Evolutionary conservation across 805 yeast genomes (phyloP).

Genomic region (Yarrowia porcina): DNA sequence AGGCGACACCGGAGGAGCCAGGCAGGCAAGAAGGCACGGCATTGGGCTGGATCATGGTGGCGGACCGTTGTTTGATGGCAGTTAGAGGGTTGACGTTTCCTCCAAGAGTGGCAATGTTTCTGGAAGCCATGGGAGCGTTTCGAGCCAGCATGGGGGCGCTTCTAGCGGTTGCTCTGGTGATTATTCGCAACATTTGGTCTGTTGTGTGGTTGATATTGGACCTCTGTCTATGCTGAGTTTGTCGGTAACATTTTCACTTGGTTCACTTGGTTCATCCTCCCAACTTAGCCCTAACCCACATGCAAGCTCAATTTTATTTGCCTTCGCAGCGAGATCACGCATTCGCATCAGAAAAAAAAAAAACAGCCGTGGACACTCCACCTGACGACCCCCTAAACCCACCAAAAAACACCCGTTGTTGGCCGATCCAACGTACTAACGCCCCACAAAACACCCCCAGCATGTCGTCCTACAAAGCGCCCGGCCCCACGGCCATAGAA

Average conservation of each 20-base stretch:
- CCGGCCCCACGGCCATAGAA: constrained; percentile 30
- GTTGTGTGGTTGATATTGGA: too few relatives aligned
- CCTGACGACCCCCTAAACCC: too few relatives aligned
- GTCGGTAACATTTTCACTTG: background rate
- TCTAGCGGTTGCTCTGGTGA: background rate
- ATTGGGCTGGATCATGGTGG: constrained; percentile 25
- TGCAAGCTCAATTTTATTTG: constrained; percentile 13
- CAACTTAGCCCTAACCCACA: background rate
- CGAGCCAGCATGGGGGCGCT: background rate
- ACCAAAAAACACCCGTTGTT: background rate
- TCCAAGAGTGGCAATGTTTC: constrained; percentile 5
- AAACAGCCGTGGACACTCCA: too few relatives aligned
- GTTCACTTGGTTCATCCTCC: too few relatives aligned
- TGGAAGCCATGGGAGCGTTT: background rate
- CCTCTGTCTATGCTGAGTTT: too few relatives aligned
- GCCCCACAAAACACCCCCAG: background rate
- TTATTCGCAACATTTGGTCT: background rate
- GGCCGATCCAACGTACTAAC: constrained; percentile 10
- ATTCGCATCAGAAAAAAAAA: background rate
- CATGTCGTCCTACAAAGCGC: constrained; percentile 23
- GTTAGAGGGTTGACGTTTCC: constrained; percentile 19
- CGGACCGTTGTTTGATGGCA: constrained; percentile 11
- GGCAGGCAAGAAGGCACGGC: constrained; percentile 17
- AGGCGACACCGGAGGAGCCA: constrained; percentile 14
- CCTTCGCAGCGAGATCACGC: constrained; percentile 17